A percentile compares a stretch with the other conserved stretches of the same genome.
Conservation (phyloP, 257 asterid genomes). For the Petrea volubilis region DNA sequence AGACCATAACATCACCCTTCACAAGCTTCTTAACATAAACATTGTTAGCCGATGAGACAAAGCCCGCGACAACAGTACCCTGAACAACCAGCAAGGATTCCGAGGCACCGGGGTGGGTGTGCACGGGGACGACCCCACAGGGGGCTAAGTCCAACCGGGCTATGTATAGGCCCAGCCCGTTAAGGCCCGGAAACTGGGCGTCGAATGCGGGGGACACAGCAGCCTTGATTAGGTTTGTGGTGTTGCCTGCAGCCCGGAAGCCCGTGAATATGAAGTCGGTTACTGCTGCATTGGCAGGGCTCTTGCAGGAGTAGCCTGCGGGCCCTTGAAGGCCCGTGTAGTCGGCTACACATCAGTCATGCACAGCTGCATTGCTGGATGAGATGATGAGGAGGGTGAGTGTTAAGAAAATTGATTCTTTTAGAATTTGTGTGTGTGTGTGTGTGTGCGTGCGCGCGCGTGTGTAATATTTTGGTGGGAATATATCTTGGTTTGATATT, state of each 20-base stretch:
- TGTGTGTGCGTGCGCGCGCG: too few species aligned
- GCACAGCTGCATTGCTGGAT: slow-evolving; percentile 45
- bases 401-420: slow-evolving; percentile 27
- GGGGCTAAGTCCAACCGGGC: slow-evolving; percentile 72
- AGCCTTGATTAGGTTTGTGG: slow-evolving; percentile 66
- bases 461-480: neutral
- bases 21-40: slow-evolving; percentile 56
- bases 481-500: neutral
- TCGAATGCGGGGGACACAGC: slow-evolving; percentile 69
- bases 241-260: slow-evolving; percentile 52
- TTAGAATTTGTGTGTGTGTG: slow-evolving; percentile 30
- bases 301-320: slow-evolving; percentile 78
- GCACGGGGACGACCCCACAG: slow-evolving; percentile 64
- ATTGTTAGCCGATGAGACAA: slow-evolving; percentile 53
- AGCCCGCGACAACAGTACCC: slow-evolving; percentile 49
- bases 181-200: slow-evolving; percentile 67
- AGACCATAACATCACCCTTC: slow-evolving; percentile 66
- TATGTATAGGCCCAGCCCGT: slow-evolving; percentile 72
- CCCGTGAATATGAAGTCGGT: slow-evolving; percentile 63
- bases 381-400: slow-evolving; percentile 31
- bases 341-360: slow-evolving; percentile 76
- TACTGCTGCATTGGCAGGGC: slow-evolving; percentile 39
- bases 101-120: slow-evolving; percentile 79
- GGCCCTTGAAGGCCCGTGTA: slow-evolving; percentile 45
- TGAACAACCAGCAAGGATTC: slow-evolving; percentile 53